Conservation (phyloP, 2,329 filamentous ascomycete genomes). For the Sporothrix euskadiensis region DNA sequence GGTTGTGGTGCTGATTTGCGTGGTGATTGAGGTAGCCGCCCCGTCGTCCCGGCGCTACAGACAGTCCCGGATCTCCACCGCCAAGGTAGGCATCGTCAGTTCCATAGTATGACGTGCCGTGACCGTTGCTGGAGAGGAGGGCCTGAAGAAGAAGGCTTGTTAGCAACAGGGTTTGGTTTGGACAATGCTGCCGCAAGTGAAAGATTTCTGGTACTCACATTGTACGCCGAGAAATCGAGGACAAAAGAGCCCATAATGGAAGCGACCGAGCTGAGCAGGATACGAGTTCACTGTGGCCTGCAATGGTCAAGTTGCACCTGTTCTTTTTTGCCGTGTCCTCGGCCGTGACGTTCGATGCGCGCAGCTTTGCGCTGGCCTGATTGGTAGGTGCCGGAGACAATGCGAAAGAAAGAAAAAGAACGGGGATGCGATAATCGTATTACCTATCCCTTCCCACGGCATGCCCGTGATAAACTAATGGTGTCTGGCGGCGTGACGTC, state of each 20-base stretch:
- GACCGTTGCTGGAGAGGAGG: constrained; percentile 28
- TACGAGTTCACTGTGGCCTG: neutral
- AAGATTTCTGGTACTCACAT: constrained; percentile 21
- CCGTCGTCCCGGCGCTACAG: constrained; percentile 26
- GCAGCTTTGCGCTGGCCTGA: neutral
- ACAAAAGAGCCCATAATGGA: constrained; percentile 31
- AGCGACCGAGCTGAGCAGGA: neutral
- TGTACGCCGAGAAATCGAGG: constrained; percentile 33
- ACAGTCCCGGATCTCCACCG: constrained; percentile 37
- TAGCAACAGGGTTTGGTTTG: neutral
- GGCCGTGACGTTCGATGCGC: neutral
- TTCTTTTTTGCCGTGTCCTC: neutral
- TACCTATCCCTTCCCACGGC: neutral
- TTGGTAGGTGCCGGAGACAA: neutral
- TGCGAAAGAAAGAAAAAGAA: no score
- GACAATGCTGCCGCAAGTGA: neutral
- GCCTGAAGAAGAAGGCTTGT: constrained; percentile 8
- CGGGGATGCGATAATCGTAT: neutral
- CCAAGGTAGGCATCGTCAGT: constrained; percentile 36
- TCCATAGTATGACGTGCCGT: constrained; percentile 30
- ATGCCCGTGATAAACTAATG: neutral
- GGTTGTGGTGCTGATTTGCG: constrained; percentile 37
- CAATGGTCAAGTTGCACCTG: neutral
- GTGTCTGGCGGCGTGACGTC: neutral
- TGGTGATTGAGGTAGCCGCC: constrained; percentile 23